A percentile compares a stretch with the other conserved stretches of the same genome.
phyloP scores from a whole-genome alignment of 495 filamentous ascomycete genomes.

The Thermochaetoides thermophila region DNA sequence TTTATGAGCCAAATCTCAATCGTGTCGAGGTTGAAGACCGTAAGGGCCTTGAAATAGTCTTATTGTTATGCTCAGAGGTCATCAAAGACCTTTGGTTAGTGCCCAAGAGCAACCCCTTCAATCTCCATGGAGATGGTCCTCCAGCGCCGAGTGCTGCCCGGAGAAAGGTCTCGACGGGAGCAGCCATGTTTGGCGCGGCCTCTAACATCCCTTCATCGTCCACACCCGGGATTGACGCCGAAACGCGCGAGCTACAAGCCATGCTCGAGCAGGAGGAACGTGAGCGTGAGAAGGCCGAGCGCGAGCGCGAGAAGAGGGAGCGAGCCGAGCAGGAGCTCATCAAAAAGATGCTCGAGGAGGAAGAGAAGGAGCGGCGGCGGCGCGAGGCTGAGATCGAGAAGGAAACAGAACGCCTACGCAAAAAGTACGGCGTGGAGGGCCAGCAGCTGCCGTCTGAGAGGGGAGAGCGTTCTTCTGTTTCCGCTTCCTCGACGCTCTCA shows the following conservation, averaged over 20 bases:
- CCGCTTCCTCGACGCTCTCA: slow-evolving; percentile 9
- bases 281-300: no score
- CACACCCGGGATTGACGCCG: slow-evolving; percentile 45
- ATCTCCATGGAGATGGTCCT: slow-evolving; percentile 38
- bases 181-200: slow-evolving; percentile 21
- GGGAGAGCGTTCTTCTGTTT: slow-evolving; percentile 6
- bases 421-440: slow-evolving; percentile 48
- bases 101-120: slow-evolving; percentile 58
- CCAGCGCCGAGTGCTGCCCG: slow-evolving; percentile 14
- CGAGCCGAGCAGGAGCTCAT: slow-evolving; percentile 52
- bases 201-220: slow-evolving; percentile 23
- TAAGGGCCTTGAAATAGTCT: slow-evolving; percentile 80
- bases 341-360: slow-evolving; percentile 62
- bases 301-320: slow-evolving; percentile 38
- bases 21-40: slow-evolving; percentile 86
- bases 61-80: slow-evolving; percentile 68
- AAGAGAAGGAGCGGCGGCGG: slow-evolving; percentile 51
- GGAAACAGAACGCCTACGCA: slow-evolving; percentile 70
- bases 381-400: slow-evolving; percentile 60
- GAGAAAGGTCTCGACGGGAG: slow-evolving; percentile 29
- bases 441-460: slow-evolving; percentile 22
- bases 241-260: slow-evolving; percentile 46
- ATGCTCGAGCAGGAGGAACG: slow-evolving; percentile 36
- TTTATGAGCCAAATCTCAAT: slow-evolving; percentile 85
- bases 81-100: slow-evolving; percentile 77